Base-by-base conservation (phyloP, 768 basidiomycete genomes). In the Calocera cornea region DNA sequence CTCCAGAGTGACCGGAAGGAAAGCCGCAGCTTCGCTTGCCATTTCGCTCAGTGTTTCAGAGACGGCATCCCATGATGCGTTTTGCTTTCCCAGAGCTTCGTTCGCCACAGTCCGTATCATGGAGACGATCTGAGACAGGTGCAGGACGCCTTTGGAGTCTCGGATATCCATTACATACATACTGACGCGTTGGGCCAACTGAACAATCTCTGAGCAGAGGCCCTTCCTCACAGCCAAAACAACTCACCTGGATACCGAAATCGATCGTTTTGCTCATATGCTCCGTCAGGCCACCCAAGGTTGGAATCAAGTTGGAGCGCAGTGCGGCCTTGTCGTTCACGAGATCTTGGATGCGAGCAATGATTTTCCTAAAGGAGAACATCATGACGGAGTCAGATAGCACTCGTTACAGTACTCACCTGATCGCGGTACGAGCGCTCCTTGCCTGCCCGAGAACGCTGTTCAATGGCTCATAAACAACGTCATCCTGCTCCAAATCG, bases 181-280 rank as follows among this genome's bases (percentile, higher is more conserved):
- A 79, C 90, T 89, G 36, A 92, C 88, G 74, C 86, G 83, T 81
- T 95, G 92, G 0, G 95, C 94, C 60, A 97, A 84, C 92, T 95
- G 65, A 0, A 68, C 41, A 34, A 19, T 17, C 38, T 24, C 1
- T 47, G 2, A 36, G 50, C 16, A 24, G 16, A 36, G 64, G 14
- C n/a, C n/a, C 1, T 40, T 38, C 12, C 24, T 65, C 40, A 29
- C 19, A 17, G 7, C 29, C 64, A 40, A 36, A 10, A 75, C 3
- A 65, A 66, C 86, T 66, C 69, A 92, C 92, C 65, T 90, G 89
- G 66, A 97, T 90, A 74, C 92, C 92, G 74, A 95, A 91, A 77
- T 95, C 92, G 70, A 93, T 87, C 11, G 93, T 83, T 69, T 90
- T 90, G 0, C 87, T 85, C 0, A 92, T 86, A 33, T 83, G 79